Percentiles rank a stretch among this genome's conserved stretches.
These are phyloP conservation scores for Gossypium ekmanianum DNA, from an alignment of 345 rosid species.

Conservation along the genomic window DNA sequence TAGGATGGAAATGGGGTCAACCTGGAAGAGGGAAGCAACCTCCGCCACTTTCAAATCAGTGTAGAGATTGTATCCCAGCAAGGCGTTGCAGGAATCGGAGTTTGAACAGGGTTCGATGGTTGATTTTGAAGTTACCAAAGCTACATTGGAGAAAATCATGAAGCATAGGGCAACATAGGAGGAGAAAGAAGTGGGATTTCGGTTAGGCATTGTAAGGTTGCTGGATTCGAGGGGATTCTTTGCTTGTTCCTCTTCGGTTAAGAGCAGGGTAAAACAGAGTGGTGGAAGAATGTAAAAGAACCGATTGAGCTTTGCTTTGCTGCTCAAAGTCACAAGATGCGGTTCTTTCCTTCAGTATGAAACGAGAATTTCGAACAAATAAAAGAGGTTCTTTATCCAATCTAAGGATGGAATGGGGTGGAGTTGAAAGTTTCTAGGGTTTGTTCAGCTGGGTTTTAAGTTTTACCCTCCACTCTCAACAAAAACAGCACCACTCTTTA, in stretches of 20 bases:
- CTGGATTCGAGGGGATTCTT: constrained; percentile 5
- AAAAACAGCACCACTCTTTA: background rate
- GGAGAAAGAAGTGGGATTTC: constrained; percentile 20
- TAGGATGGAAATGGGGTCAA: constrained; percentile 74
- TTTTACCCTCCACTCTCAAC: no score
- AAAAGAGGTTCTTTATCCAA: no score
- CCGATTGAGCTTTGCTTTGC: background rate
- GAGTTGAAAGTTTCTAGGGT: constrained; percentile 1
- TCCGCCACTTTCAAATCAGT: constrained; percentile 87
- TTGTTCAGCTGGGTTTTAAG: background rate
- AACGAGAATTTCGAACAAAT: no score
- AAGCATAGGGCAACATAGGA: constrained; percentile 3
- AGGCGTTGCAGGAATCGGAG: constrained; percentile 68
- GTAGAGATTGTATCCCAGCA: constrained; percentile 90
- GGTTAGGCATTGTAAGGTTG: constrained; percentile 36
- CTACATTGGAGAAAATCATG: constrained; percentile 35
- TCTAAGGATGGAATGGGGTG: no score
- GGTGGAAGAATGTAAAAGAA: background rate
- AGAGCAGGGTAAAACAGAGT: background rate
- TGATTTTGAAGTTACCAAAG: constrained; percentile 52
- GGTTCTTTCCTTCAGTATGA: background rate
- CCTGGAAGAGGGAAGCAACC: constrained; percentile 87
- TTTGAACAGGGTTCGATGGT: constrained; percentile 94
- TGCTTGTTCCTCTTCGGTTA: background rate
- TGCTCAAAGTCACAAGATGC: background rate